Evolutionary conservation across 208 protist genomes (phyloP), one percentile per base, ranked within the genome.

Genomic region (Crithidia sp.): DNA sequence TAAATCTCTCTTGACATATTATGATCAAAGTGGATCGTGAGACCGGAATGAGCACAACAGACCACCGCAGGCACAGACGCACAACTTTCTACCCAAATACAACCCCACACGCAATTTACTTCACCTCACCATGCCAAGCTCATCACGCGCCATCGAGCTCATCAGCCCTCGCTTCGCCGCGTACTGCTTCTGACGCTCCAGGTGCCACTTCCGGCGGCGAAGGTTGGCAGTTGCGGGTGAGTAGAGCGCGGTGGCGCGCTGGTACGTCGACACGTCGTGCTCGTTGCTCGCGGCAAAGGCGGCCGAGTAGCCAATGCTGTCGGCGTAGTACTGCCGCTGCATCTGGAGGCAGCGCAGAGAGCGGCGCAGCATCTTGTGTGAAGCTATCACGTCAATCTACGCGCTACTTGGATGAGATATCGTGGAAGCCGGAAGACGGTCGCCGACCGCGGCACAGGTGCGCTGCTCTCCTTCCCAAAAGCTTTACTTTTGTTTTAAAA

Each of bases 271-370:
- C 10, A 80, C 77, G 16, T 82, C 78, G 12, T 66, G 74, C 66
- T 90, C 88, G 49, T 83, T 84, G 5, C 70, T 61, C 5, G 74
- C 43, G 8, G 72, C 71, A 74, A 93, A 93, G 10, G 85, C 88
- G 12, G 79, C 67, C 3, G 77, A 79, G 67, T 93, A 93, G 10
- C 68, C 88, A 40, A 93, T 70, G 41, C 70, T 74, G 55, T 83
- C 67, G 16, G 65, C 67, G 57, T 82, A 74, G 16, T 65, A 28
- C 65, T 90, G 88, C 66, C 71, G 71, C 62, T 86, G 83, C 41
- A 90, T 69, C 60, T 93, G 88, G 6, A 62, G 53, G 9, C 53
- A 17, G 12, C 68, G 53, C 10, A 28, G 19, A 8, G 74, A 66
- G 14, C 70, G 19, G 16, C 76, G 75, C 17, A 79, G 73, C 84